These are phyloP conservation scores for Podospora australis DNA, from an alignment of 495 filamentous ascomycete species.

Conservation along the genomic window DNA sequence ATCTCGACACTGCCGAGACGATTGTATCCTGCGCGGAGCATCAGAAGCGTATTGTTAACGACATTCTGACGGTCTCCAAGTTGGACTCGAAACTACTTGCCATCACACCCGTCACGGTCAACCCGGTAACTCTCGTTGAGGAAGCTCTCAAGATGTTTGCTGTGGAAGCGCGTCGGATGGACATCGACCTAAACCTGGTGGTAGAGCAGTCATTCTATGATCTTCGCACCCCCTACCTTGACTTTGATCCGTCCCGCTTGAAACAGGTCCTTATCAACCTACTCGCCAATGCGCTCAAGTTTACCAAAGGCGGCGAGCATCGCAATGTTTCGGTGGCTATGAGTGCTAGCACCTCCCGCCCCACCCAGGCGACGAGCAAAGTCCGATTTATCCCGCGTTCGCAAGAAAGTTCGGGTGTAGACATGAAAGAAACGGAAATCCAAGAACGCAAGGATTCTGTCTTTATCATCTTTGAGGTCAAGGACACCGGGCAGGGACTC, in stretches of 20 bases:
- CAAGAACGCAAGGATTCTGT: slow-evolving; percentile 28
- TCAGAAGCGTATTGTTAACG: slow-evolving; percentile 74
- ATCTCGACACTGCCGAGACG: slow-evolving; percentile 65
- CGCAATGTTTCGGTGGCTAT: slow-evolving; percentile 31
- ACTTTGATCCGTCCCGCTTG: slow-evolving; percentile 63
- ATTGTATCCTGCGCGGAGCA: slow-evolving; percentile 70
- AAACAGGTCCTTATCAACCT: slow-evolving; percentile 70
- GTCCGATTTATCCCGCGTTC: slow-evolving; percentile 32
- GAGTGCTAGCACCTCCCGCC: slow-evolving; percentile 24
- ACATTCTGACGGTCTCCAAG: slow-evolving; percentile 72
- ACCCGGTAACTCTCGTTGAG: slow-evolving; percentile 56
- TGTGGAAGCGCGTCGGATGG: slow-evolving; percentile 57
- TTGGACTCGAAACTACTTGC: slow-evolving; percentile 66
- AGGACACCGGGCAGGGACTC: slow-evolving; percentile 68
- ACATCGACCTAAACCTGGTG: slow-evolving; percentile 57
- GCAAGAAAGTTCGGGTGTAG: slow-evolving; percentile 12
- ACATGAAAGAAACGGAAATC: slow-evolving; percentile 5
- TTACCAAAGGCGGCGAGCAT: slow-evolving; percentile 48
- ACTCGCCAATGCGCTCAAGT: slow-evolving; percentile 69
- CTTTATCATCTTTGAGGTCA: slow-evolving; percentile 63
- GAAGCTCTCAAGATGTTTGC: slow-evolving; percentile 65
- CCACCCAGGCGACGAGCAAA: slow-evolving; percentile 25
- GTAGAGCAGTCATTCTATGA: slow-evolving; percentile 51
- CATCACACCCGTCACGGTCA: slow-evolving; percentile 59
- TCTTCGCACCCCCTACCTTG: slow-evolving; percentile 56